Percentiles rank a stretch among this genome's conserved stretches.
Conservation (phyloP, 2,329 filamentous ascomycete genomes). For the Aspergillus sp. region DNA sequence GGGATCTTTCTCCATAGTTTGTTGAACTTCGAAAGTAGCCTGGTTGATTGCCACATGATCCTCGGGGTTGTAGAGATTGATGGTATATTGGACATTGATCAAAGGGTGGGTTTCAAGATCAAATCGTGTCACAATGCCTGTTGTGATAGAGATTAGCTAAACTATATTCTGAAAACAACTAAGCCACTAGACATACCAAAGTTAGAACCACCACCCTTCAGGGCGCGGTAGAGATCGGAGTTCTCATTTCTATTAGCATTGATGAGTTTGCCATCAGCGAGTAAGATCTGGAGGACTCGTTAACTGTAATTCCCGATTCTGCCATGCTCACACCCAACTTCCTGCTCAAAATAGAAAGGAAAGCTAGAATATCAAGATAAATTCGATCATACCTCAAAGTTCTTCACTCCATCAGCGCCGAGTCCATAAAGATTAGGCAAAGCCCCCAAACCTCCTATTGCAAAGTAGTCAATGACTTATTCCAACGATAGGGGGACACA, state of each 20-base stretch:
- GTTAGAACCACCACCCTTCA: slow-evolving; percentile 33
- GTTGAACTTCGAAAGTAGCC: neutral
- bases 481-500: too few relatives aligned
- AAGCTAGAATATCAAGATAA: too few relatives aligned
- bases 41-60: neutral
- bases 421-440: neutral
- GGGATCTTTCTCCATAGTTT: neutral
- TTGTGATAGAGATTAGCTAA: neutral
- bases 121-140: slow-evolving; percentile 6
- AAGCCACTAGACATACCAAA: slow-evolving; percentile 24
- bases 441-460: neutral
- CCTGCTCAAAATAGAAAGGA: too few relatives aligned
- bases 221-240: slow-evolving; percentile 32
- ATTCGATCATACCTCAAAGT: neutral
- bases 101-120: neutral
- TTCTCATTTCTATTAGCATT: slow-evolving; percentile 12
- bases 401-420: neutral
- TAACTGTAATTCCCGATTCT: too few relatives aligned
- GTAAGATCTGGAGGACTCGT: slow-evolving; percentile 13
- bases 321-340: too few relatives aligned
- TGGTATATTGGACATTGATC: neutral
- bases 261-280: slow-evolving; percentile 12
- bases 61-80: neutral
- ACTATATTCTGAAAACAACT: rapidly evolving
- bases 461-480: neutral